Base-by-base conservation (phyloP, 2,329 filamentous ascomycete genomes). In the Shiraia sp. region DNA sequence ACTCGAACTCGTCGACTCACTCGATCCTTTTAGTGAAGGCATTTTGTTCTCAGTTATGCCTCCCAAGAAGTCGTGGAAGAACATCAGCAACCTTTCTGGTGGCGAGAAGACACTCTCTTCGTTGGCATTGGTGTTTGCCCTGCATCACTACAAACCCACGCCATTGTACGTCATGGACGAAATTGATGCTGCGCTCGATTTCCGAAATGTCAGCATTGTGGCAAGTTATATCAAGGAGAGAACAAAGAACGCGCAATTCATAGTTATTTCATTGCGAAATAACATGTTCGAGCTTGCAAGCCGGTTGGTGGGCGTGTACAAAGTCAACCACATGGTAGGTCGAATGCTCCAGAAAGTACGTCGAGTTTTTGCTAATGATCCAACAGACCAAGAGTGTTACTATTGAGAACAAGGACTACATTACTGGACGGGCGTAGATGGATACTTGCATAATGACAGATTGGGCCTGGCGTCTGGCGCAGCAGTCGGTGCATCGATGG, bases 211-310 rank as follows among this genome's bases (percentile, higher is more conserved):
- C 28, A 96, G 90, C 1, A 99, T 99, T 64, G 93, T 99, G 32
- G 93, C 93, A 44, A 93, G 90, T 61, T 99, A 99, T 70, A 99
- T 99, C 79, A 97, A 96, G 75, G 93, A 99, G 75, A 81, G 93
- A 40, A 99, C 93, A 47, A 97, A 96, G 79, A 99, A 99, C 72
- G 95, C 93, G 2, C 93, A 99, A 68, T 99, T 99, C 70, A 93
- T 99, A 59, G 93, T 99, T 64, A 99, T 99, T 65, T 96, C 90
- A 12, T 78, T 99, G 61, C 81, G 93, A 62, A 99, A 99, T 74
- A 99, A 99, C 77, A 99, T 99, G 93, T 99, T 99, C 72, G 93
- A 99, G 77, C 83, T 99, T 51, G 92, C 95, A n/a, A 84, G 90
- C 43, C 82, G 95, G 41, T 80, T 99, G 45, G 90, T 99, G 10